Evolutionary conservation across 2,329 filamentous ascomycete species (phyloP), one percentile per base, ranked within the genome.

Genomic region (Claviceps lovelessii): DNA sequence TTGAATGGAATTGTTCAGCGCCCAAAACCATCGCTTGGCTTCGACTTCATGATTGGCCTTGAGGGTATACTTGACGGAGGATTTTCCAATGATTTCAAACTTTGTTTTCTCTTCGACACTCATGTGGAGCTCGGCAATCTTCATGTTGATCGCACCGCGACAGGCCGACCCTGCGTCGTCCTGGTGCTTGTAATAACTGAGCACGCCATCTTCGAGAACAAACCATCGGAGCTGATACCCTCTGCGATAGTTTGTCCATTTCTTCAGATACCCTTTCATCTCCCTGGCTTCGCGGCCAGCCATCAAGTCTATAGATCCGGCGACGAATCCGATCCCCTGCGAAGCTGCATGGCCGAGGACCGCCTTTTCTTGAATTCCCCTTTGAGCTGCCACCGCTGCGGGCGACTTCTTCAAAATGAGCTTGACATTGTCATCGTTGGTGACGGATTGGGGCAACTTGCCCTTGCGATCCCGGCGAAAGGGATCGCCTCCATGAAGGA

Each of bases 161-260:
- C 93, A 98, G 55, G 93, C 93, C 53, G 90, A 95, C 29, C 90
- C 93, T 37, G 90, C 88, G 67, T 98, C 93, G 66, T 98, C 93
- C 72, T 98, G 93, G 68, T 97, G 89, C 72, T 98, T 98, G 75
- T 97, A 98, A 73, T 98, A 98, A 70, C 93, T 97, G 61, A 98
- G 71, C 13, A 98, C 91, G 13, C 93, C 93, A 66, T 98, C 93
- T 67, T 98, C 93, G 9, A 98, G 80, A 15, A 97, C 93, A 66
- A 98, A 98, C 90, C 91, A 98, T 57, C 93, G 80, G 59, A 98
- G 70, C 72, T 98, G 95, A 73, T 96, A 98, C 9, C 93, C 93
- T 66, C 88, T 90, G 28, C 91, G 90, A 68, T 98, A 98, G 68
- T 98, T 98, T 50, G 93, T 98, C 93, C 93, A 98, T 69, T 98